A percentile compares a stretch with the other conserved stretches of the same genome.
phyloP scores from a whole-genome alignment of 2,329 filamentous ascomycete species.

The Talaromyces atroroseus region DNA sequence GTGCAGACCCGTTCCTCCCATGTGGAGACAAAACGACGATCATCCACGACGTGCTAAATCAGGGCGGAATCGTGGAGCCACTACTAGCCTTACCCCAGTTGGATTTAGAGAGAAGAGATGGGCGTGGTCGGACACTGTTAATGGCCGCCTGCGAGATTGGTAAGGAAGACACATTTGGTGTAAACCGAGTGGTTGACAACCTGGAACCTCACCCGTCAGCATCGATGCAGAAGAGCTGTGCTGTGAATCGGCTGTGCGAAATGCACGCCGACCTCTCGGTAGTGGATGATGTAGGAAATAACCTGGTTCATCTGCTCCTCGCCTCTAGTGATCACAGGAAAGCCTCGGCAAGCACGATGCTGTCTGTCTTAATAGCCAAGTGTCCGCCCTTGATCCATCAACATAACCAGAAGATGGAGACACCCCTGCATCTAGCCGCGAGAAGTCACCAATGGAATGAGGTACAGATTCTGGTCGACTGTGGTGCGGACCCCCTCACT shows the following conservation, averaged over 20 bases:
- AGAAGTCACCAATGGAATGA: background rate
- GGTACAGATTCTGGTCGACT: background rate
- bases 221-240: background rate
- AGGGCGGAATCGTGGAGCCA: background rate
- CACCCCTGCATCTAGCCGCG: slow-evolving; percentile 10
- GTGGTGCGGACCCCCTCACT: slow-evolving; percentile 1
- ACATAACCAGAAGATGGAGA: slow-evolving; percentile 4
- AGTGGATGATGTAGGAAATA: slow-evolving; percentile 16
- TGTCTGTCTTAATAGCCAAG: background rate
- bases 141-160: slow-evolving; percentile 5
- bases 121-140: slow-evolving; percentile 7
- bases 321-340: slow-evolving; percentile 4
- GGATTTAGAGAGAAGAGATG: slow-evolving; percentile 8
- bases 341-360: background rate
- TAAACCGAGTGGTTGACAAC: slow-evolving; percentile 8
- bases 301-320: slow-evolving; percentile 15
- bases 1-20: slow-evolving; percentile 16
- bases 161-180: background rate
- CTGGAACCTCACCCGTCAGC: background rate
- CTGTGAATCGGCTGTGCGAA: slow-evolving; percentile 9
- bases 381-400: background rate
- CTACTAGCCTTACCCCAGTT: background rate
- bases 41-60: slow-evolving; percentile 5
- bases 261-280: slow-evolving; percentile 14
- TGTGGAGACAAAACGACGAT: slow-evolving; percentile 10